Evolutionary conservation across 106 monocot species (phyloP).

Genomic region (Acorus gramineus): DNA sequence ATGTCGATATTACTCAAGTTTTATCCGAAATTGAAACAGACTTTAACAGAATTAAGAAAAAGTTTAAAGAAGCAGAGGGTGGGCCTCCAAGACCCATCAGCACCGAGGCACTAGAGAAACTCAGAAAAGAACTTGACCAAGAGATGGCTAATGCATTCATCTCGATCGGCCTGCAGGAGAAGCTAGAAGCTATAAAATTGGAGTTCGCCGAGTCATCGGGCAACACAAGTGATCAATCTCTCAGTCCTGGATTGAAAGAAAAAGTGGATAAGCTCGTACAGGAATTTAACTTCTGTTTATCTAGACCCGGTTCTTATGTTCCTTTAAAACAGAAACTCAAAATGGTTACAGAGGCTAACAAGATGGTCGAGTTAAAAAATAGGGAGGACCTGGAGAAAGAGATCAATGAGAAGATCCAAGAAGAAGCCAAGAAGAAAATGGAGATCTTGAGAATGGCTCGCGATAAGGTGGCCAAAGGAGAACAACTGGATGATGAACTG

Average conservation of each 20-base stretch:
- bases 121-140: slow-evolving; percentile 48
- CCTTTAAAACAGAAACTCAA: slow-evolving; percentile 57
- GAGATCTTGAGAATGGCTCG: slow-evolving; percentile 43
- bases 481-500: slow-evolving; percentile 27
- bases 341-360: slow-evolving; percentile 36
- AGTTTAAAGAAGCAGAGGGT: slow-evolving; percentile 26
- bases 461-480: slow-evolving; percentile 33
- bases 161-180: slow-evolving; percentile 58
- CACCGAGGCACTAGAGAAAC: slow-evolving; percentile 42
- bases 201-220: slow-evolving; percentile 43
- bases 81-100: slow-evolving; percentile 13
- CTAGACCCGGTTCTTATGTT: slow-evolving; percentile 30
- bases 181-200: slow-evolving; percentile 53
- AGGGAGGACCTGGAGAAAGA: slow-evolving; percentile 60
- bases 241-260: slow-evolving; percentile 40
- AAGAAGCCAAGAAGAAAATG: slow-evolving; percentile 30
- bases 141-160: slow-evolving; percentile 60
- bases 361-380: slow-evolving; percentile 29
- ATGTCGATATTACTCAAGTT: slow-evolving; percentile 22
- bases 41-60: slow-evolving; percentile 47
- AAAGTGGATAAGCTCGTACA: slow-evolving; percentile 41
- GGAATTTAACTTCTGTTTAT: slow-evolving; percentile 47
- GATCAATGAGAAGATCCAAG: slow-evolving; percentile 53
- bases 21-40: slow-evolving; percentile 45
- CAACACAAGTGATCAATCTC: slow-evolving; percentile 13